phyloP scores from a whole-genome alignment of 495 filamentous ascomycete species.

The Hypoxylon lienhwacheense region DNA sequence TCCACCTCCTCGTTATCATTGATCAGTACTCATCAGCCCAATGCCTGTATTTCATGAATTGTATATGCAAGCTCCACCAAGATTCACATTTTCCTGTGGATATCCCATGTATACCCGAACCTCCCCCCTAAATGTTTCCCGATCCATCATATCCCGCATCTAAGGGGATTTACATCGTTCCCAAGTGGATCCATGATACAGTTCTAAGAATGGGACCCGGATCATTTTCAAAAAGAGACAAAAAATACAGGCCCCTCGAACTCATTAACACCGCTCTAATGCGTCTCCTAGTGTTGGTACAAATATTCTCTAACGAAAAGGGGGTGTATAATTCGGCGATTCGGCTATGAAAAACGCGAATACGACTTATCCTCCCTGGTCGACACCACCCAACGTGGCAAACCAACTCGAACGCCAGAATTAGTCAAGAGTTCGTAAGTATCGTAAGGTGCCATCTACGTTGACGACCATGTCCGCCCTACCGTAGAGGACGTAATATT shows the following conservation, averaged over 20 bases:
- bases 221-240: neutral
- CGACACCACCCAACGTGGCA: slow-evolving; percentile 3
- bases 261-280: slow-evolving; percentile 28
- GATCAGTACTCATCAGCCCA: no score
- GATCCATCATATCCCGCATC: slow-evolving; percentile 1
- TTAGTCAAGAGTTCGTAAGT: slow-evolving; percentile 1
- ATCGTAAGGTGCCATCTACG: slow-evolving; percentile 5
- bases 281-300: slow-evolving; percentile 16
- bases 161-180: neutral
- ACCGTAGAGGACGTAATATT: slow-evolving; percentile 7
- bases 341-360: slow-evolving; percentile 23
- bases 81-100: no score
- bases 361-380: slow-evolving; percentile 10
- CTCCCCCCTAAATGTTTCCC: neutral
- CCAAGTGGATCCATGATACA: slow-evolving; percentile 15
- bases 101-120: no score
- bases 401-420: slow-evolving; percentile 13
- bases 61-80: no score
- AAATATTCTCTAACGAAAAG: slow-evolving; percentile 12
- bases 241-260: slow-evolving; percentile 4
- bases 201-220: neutral
- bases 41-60: no score
- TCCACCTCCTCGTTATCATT: no score
- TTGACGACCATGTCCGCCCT: slow-evolving; percentile 1
- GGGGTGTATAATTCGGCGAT: slow-evolving; percentile 26